Evolutionary conservation across 768 basidiomycete species (phyloP).

Genomic region (Amanita molliuscula): DNA sequence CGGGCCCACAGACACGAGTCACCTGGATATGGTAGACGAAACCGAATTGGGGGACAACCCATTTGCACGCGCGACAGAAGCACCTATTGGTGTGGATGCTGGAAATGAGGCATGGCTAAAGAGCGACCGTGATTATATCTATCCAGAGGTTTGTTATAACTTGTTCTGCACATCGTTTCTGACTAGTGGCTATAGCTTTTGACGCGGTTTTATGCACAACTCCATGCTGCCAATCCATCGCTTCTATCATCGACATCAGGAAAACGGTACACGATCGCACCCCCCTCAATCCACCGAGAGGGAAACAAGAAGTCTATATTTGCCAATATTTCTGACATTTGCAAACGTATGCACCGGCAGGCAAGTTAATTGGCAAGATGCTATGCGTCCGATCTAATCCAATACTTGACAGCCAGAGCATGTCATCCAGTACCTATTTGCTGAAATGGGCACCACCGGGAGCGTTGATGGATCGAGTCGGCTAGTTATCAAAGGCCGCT

Average conservation of each 20-base stretch:
- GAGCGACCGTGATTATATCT: constrained; percentile 93
- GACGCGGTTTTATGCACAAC: constrained; percentile 80
- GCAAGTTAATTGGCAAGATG: constrained; percentile 14
- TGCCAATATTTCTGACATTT: constrained; percentile 94
- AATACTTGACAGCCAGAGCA: constrained; percentile 67
- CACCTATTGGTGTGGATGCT: constrained; percentile 51
- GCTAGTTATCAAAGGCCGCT: constrained; percentile 94
- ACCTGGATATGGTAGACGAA: constrained; percentile 64
- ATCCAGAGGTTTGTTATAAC: constrained; percentile 62
- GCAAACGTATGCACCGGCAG: constrained; percentile 93
- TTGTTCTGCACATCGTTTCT: constrained; percentile 2
- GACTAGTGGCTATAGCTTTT: constrained; percentile 51
- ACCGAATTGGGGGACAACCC: constrained; percentile 85
- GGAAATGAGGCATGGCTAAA: constrained; percentile 85
- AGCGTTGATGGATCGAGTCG: constrained; percentile 88
- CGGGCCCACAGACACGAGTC: constrained; percentile 50
- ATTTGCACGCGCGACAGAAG: constrained; percentile 52
- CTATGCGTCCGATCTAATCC: background rate
- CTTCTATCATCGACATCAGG: constrained; percentile 71
- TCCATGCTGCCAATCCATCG: constrained; percentile 91
- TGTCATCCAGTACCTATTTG: constrained; percentile 92
- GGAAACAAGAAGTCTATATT: constrained; percentile 97
- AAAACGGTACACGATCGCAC: constrained; percentile 96
- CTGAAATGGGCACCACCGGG: constrained; percentile 97
- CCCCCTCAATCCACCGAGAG: constrained; percentile 89